Conservation (phyloP, 305 asterid genomes). For the Vinca major region DNA sequence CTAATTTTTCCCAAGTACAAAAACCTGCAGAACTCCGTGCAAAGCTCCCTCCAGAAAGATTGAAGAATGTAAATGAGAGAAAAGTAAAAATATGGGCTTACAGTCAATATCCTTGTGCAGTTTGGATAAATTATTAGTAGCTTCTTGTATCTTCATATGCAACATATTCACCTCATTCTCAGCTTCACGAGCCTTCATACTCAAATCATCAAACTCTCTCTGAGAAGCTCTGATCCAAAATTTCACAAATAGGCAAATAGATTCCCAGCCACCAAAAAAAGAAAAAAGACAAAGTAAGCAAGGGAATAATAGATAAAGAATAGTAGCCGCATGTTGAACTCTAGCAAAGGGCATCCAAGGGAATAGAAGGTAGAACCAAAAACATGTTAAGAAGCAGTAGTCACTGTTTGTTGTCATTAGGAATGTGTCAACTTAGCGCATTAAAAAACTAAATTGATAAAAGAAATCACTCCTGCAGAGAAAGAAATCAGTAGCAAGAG, state of each 20-base stretch:
- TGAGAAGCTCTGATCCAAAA: constrained; percentile 53
- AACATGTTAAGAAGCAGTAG: neutral
- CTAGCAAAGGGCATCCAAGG: neutral
- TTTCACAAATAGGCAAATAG: constrained; percentile 10
- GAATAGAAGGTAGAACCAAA: neutral
- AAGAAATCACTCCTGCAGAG: neutral
- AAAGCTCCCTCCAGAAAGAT: neutral
- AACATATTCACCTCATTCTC: constrained; percentile 68
- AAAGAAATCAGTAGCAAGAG: neutral
- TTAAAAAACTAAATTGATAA: neutral
- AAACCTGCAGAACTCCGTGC: neutral
- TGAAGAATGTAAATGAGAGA: constrained; percentile 6
- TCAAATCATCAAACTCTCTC: constrained; percentile 68
- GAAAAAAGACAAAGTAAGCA: no score
- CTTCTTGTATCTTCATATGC: constrained; percentile 76
- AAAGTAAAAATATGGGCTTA: constrained; percentile 31
- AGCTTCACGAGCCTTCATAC: constrained; percentile 67
- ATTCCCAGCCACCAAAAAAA: no score
- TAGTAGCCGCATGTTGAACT: neutral
- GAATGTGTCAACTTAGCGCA: neutral
- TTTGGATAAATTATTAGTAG: constrained; percentile 58
- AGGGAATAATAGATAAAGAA: neutral
- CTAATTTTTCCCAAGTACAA: neutral
- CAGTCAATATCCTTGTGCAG: constrained; percentile 70
- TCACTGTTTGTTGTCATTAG: neutral